phyloP scores from a whole-genome alignment of 139 green algal species.

The Volvox africanus region DNA sequence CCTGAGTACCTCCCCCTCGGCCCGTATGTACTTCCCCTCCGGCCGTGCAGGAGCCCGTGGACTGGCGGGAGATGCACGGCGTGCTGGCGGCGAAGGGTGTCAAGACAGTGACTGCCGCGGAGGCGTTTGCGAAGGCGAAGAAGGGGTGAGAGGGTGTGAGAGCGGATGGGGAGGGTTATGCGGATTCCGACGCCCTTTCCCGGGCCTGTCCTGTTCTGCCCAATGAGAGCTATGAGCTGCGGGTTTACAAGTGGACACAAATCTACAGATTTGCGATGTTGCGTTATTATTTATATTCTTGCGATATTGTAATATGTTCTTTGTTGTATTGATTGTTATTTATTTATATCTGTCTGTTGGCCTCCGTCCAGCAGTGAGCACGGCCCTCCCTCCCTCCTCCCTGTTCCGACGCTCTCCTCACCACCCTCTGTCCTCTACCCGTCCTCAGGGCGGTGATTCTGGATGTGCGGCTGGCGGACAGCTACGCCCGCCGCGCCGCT shows the following conservation, averaged over 20 bases:
- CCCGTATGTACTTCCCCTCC: neutral
- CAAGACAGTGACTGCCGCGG: constrained; percentile 17
- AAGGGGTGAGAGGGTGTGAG: neutral
- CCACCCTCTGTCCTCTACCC: neutral
- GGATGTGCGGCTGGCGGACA: constrained; percentile 46
- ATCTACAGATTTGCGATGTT: no score
- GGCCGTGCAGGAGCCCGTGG: constrained; percentile 18
- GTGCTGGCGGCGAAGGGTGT: neutral
- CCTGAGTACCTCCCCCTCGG: neutral
- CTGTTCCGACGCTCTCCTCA: neutral
- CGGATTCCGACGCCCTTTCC: no score
- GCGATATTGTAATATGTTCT: no score
- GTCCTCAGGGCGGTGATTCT: constrained; percentile 44
- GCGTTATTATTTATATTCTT: no score
- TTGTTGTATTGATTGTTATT: no score
- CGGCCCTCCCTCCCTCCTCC: neutral
- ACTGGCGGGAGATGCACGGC: constrained; percentile 30
- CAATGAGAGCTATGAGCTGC: no score
- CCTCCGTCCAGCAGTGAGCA: no score
- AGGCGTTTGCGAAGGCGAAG: constrained; percentile 9
- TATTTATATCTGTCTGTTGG: no score
- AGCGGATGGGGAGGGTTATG: neutral
- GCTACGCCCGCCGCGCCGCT: neutral
- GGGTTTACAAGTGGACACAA: no score
- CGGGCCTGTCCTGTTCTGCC: no score